Evolutionary conservation across 1,284 basidiomycete genomes (phyloP).

Genomic region (Pisolithus thermaeus): DNA sequence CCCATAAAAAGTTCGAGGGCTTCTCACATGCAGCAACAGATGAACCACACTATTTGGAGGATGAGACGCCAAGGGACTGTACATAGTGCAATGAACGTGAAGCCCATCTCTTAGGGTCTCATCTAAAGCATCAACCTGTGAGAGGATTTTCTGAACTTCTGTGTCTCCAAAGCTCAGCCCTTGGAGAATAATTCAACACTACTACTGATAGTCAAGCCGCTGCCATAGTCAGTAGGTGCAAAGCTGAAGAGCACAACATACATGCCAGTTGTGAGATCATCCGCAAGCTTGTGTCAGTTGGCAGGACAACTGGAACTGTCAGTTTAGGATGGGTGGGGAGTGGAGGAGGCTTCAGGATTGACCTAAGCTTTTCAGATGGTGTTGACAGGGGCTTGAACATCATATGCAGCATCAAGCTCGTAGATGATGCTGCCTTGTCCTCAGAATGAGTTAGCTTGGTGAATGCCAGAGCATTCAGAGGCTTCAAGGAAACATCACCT

Average conservation of each 20-base stretch:
- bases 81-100: too few species aligned
- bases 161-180: too few species aligned
- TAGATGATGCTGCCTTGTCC: background rate
- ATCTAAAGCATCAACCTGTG: too few species aligned
- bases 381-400: constrained; percentile 3
- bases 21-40: too few species aligned
- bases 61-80: too few species aligned
- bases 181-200: too few species aligned
- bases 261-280: constrained; percentile 21
- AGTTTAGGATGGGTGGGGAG: constrained; percentile 15
- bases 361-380: constrained; percentile 16
- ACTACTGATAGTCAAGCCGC: too few species aligned
- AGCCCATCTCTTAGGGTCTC: too few species aligned
- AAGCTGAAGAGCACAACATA: constrained; percentile 28
- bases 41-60: too few species aligned
- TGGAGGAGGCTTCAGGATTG: constrained; percentile 23
- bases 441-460: background rate
- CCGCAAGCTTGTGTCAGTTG: constrained; percentile 14
- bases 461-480: constrained; percentile 12
- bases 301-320: constrained; percentile 17
- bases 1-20: too few species aligned
- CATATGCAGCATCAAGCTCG: constrained; percentile 3
- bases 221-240: constrained; percentile 10
- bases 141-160: too few species aligned
- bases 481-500: constrained; percentile 12